Evolutionary conservation across 352 stramenopile genomes (phyloP), one percentile per base, ranked within the genome.

Genomic region (Phytopythium oedochilum): DNA sequence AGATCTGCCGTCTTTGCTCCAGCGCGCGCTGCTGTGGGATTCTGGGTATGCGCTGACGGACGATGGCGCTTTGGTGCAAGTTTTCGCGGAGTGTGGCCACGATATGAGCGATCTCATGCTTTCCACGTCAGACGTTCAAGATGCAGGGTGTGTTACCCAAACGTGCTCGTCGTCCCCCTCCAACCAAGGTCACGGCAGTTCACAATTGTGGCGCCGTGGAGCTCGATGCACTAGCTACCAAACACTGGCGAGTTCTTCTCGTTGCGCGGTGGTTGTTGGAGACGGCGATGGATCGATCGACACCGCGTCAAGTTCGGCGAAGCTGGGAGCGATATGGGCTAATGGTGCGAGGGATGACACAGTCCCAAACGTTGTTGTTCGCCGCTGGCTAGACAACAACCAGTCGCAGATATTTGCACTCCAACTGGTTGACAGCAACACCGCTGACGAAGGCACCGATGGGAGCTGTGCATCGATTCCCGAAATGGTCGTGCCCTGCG

Each of bases 21-120:
- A 78, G 22, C 63, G 60, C 15, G 66, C 63, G 5, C 53, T 78
- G 1, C 34, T 78, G 15, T 78, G 70, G 70, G 70, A 78, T 43
- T 60, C 63, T 22, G 70, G 70, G 4, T 78, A 63, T 35, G 61
- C 39, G 2, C 54, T 59, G 26, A 57, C 15, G 1, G 48, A 61
- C 14, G 54, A 59, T 11, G 31, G 36, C 29, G 17, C 32, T 1
- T 31, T 80, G 25, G 38, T 52, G 18, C 49, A 55, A 36, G 28
- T 80, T 26, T 70, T 64, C 52, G 57, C 65, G 14, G 43, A 59
- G 14, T 70, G 59, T 42, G 69, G 70, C 8, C 46, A 63, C 8
- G 39, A 49, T 15, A 83, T 80, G 73, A 49, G 43, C 25, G 68
- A 75, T 20, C 64, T 83, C 31, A 71, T 63, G 5, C 18, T 76